A percentile compares a stretch with the other conserved stretches of the same genome.
phyloP scores from a whole-genome alignment of 345 rosid genomes.

The Pistacia integerrima region DNA sequence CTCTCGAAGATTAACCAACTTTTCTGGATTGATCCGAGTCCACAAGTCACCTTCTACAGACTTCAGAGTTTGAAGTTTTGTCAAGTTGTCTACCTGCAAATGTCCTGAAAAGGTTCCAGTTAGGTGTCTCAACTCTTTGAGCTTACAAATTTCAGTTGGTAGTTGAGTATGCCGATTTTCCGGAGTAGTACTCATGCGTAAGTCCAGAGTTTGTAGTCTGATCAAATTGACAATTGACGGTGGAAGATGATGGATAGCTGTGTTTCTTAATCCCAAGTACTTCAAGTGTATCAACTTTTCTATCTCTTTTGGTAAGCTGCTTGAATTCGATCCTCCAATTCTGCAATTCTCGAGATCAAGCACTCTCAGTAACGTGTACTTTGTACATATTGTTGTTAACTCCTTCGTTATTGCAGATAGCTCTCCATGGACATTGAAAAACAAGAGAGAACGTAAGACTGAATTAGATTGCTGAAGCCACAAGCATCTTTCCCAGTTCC shows the following conservation, averaged over 20 bases:
- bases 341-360: slow-evolving; percentile 21
- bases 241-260: slow-evolving; percentile 19
- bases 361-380: slow-evolving; percentile 17
- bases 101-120: too few relatives aligned
- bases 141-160: too few relatives aligned
- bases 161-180: too few relatives aligned
- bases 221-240: slow-evolving; percentile 18
- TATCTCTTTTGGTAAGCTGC: slow-evolving; percentile 16
- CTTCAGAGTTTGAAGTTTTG: neutral
- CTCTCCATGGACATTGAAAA: neutral
- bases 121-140: too few relatives aligned
- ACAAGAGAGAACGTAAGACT: slow-evolving; percentile 13
- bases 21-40: neutral
- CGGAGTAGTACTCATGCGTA: too few relatives aligned
- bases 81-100: neutral
- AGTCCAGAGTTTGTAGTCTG: slow-evolving; percentile 7
- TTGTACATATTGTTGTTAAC: neutral
- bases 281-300: slow-evolving; percentile 26
- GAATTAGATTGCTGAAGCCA: slow-evolving; percentile 5
- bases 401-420: neutral
- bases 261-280: slow-evolving; percentile 27
- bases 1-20: neutral
- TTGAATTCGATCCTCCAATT: neutral
- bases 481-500: neutral
- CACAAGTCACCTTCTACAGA: neutral